Percentiles rank a stretch among this genome's conserved stretches.
Evolutionary conservation across 306 rosid genomes (phyloP).

Genomic region (Cucurbita pepo): DNA sequence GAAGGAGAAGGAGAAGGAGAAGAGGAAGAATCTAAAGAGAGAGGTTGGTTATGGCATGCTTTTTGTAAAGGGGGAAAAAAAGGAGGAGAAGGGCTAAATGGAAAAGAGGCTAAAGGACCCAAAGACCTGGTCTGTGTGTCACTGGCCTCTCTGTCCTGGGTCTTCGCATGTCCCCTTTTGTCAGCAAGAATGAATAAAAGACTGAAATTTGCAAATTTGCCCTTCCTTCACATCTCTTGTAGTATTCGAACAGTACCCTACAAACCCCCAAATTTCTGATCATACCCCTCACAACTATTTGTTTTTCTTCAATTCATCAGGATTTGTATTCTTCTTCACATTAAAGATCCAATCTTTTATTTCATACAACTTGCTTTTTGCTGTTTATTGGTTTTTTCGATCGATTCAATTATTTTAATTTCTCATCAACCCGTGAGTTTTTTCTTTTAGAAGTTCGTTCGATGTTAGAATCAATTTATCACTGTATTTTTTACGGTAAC

Average conservation of each 20-base stretch:
- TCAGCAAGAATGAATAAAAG: conserved; percentile 25
- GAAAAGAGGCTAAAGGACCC: background rate
- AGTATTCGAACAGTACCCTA: background rate
- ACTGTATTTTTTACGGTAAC: too few relatives aligned
- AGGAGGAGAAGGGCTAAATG: background rate
- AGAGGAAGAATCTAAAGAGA: conserved; percentile 39
- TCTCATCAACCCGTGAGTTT: background rate
- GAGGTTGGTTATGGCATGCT: conserved; percentile 23
- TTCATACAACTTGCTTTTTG: background rate
- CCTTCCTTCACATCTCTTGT: background rate
- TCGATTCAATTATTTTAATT: background rate
- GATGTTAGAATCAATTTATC: background rate
- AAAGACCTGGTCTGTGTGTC: conserved; percentile 6
- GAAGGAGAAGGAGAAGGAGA: background rate
- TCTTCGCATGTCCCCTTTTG: conserved; percentile 18
- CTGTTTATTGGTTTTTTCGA: background rate
- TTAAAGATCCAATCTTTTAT: background rate
- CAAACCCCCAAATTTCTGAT: background rate
- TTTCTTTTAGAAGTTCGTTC: background rate
- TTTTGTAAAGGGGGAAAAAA: conserved; percentile 26
- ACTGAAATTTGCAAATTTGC: conserved; percentile 5
- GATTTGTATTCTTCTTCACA: background rate
- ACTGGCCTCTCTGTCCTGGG: conserved; percentile 27
- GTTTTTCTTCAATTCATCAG: background rate
- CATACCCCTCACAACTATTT: background rate